phyloP scores from a whole-genome alignment of 2,329 filamentous ascomycete species.

The Trichoderma sp. region DNA sequence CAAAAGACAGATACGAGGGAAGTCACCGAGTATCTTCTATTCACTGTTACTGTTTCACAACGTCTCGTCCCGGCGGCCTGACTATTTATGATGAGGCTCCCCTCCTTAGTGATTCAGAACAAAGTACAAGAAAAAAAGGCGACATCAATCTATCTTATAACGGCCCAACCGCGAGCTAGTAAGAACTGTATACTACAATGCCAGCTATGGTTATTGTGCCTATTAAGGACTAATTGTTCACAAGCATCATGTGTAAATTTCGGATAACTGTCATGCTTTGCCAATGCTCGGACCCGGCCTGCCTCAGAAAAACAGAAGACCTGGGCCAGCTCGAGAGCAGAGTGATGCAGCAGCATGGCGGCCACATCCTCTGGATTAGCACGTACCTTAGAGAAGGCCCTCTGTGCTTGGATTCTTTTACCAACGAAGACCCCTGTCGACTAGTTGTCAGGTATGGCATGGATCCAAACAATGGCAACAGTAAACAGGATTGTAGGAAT shows the following conservation, averaged over 20 bases:
- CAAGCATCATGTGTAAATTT: constrained; percentile 5
- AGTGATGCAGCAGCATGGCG: constrained; percentile 16
- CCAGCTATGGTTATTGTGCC: not conserved
- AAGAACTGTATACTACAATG: not conserved
- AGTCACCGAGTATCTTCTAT: not conserved
- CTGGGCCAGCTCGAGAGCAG: constrained; percentile 8
- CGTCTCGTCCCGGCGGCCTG: not conserved
- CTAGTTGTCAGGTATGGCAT: constrained; percentile 29
- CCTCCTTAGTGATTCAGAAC: not conserved
- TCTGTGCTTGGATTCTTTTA: constrained; percentile 26
- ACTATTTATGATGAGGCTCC: not conserved
- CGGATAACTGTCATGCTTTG: constrained; percentile 12
- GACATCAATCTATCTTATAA: not conserved
- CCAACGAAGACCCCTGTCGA: constrained; percentile 26
- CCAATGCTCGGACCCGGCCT: not conserved
- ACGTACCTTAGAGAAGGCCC: constrained; percentile 18
- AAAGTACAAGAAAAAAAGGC: not conserved
- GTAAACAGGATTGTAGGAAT: constrained; percentile 29
- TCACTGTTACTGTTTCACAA: constrained; percentile 18
- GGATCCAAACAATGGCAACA: constrained; percentile 28
- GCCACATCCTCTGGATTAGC: constrained; percentile 19
- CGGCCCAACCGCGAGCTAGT: not conserved
- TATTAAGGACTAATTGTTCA: not conserved
- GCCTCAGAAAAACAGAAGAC: not conserved
- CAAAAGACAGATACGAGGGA: not conserved